Percentiles rank a stretch among this genome's conserved stretches.
Conservation (phyloP, 2,329 filamentous ascomycete genomes). For the Aspergillus ochraceoroseus region DNA sequence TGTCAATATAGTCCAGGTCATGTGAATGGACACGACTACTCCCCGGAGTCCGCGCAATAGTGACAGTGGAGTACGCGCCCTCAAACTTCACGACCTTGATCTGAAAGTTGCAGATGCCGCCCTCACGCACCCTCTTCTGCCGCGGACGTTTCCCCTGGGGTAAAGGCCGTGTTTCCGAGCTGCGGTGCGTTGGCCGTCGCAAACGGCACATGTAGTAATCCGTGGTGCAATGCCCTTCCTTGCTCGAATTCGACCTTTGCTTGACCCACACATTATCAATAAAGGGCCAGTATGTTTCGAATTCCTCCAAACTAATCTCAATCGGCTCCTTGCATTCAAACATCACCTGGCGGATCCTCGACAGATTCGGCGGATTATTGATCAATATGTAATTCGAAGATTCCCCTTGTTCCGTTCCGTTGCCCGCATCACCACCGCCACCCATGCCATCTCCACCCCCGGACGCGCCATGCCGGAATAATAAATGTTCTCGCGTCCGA, state of each 20-base stretch:
- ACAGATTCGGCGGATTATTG: conserved; percentile 43
- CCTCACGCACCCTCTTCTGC: conserved; percentile 44
- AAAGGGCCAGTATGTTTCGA: conserved; percentile 47
- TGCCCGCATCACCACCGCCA: not conserved
- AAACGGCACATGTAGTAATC: conserved; percentile 49
- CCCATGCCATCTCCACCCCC: not conserved
- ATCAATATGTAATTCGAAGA: conserved; percentile 31
- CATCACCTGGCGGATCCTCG: conserved; percentile 41
- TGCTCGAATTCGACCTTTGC: conserved; percentile 41
- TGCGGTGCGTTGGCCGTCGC: conserved; percentile 38
- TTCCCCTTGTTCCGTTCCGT: conserved; percentile 2
- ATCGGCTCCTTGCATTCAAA: conserved; percentile 46
- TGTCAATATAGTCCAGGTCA: conserved; percentile 47
- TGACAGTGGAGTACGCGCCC: conserved; percentile 43
- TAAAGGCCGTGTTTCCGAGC: conserved; percentile 39
- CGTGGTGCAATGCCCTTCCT: conserved; percentile 41
- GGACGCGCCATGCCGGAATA: not conserved
- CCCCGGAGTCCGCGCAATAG: conserved; percentile 41
- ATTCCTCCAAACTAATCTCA: conserved; percentile 45
- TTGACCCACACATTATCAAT: conserved; percentile 51
- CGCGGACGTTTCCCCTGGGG: conserved; percentile 45
- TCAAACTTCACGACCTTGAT: conserved; percentile 46
- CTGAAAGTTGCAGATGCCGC: conserved; percentile 46
- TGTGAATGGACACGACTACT: conserved; percentile 43
- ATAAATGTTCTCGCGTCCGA: too few species aligned